phyloP scores from a whole-genome alignment of 78 protist species.

The Monosiga brevicollis region DNA sequence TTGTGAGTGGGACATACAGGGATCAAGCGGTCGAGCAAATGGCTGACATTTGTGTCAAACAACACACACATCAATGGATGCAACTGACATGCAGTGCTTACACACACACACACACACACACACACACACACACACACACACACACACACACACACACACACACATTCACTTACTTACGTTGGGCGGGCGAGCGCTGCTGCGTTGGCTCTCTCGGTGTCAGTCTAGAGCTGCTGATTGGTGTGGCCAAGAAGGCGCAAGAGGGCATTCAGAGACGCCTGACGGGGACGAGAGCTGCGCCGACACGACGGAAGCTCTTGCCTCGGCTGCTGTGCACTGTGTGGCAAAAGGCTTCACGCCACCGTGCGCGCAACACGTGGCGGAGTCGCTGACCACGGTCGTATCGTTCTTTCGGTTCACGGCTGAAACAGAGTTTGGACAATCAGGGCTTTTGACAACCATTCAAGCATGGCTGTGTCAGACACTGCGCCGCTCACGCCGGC shows the following conservation, averaged over 20 bases:
- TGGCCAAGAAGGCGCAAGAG: conserved; percentile 13
- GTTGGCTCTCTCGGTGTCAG: conserved; percentile 7
- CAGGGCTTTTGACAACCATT: too few species aligned
- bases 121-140: background rate
- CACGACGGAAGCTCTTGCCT: too few species aligned
- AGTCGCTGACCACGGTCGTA: too few species aligned
- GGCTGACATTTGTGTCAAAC: background rate
- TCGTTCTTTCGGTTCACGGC: too few species aligned
- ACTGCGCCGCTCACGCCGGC: too few species aligned
- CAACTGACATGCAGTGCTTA: background rate
- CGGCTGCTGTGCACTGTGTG: too few species aligned
- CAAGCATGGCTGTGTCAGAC: too few species aligned
- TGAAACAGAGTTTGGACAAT: too few species aligned
- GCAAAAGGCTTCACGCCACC: too few species aligned
- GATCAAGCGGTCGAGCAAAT: background rate
- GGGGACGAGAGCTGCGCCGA: too few species aligned
- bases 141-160: background rate
- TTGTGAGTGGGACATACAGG: background rate
- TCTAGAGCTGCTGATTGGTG: conserved; percentile 20
- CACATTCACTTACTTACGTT: conserved; percentile 5
- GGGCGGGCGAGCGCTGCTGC: conserved; percentile 16
- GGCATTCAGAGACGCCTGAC: conserved; percentile 2
- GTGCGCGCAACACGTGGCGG: too few species aligned
- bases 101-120: background rate
- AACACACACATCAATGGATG: too few species aligned